Evolutionary conservation across 208 protist species (phyloP).

Genomic region (Wallacemonas sp.): DNA sequence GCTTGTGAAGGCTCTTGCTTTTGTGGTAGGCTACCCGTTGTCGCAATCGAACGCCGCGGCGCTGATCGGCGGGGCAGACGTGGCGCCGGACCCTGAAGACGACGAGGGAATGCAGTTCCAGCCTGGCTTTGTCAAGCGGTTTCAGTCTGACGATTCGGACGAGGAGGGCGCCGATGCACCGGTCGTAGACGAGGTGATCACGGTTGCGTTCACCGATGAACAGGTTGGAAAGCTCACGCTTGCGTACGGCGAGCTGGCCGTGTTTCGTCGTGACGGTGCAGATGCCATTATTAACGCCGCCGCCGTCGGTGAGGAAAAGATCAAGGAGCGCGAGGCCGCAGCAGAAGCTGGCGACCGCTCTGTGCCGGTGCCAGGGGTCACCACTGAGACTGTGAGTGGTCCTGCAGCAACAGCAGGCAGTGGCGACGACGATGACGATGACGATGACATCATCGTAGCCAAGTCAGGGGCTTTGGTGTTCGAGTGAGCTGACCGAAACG

Average conservation of each 20-base stretch:
- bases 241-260: conserved; percentile 63
- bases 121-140: conserved; percentile 34
- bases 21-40: conserved; percentile 64
- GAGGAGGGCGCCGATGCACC: conserved; percentile 19
- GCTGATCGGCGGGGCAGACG: neutral
- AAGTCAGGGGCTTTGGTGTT: conserved; percentile 1
- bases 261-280: conserved; percentile 41
- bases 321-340: neutral
- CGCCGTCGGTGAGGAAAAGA: neutral
- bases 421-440: neutral
- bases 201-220: conserved; percentile 41
- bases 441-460: conserved; percentile 15
- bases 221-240: conserved; percentile 43
- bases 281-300: conserved; percentile 6
- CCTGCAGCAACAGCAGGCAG: neutral
- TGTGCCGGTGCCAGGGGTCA: neutral
- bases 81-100: conserved; percentile 3
- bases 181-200: conserved; percentile 34
- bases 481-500: neutral
- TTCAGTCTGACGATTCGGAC: conserved; percentile 20
- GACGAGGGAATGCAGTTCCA: conserved; percentile 15
- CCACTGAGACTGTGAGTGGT: too few species aligned
- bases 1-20: conserved; percentile 45
- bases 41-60: neutral
- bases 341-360: conserved; percentile 9